Evolutionary conservation across 1,284 basidiomycete genomes (phyloP).

Genomic region (Mixia osmundae): DNA sequence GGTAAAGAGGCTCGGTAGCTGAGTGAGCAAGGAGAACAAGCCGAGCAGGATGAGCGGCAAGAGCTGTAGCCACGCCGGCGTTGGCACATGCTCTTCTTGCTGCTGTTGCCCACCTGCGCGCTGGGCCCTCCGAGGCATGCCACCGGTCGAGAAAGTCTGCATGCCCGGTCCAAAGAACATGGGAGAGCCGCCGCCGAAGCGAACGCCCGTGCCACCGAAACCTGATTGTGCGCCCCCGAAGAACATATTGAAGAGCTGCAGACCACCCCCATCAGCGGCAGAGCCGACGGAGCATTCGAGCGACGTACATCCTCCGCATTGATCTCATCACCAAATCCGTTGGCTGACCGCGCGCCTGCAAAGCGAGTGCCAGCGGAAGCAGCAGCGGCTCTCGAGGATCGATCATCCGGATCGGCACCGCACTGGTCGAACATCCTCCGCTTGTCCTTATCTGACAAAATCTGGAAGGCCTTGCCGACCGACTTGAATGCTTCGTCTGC

Average conservation of each 20-base stretch:
- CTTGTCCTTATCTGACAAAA: slow-evolving; percentile 48
- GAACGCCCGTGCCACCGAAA: slow-evolving; percentile 24
- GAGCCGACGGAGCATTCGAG: too few relatives aligned
- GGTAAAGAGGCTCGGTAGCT: slow-evolving; percentile 48
- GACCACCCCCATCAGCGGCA: too few relatives aligned
- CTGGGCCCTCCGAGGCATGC: slow-evolving; percentile 21
- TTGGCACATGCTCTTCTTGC: slow-evolving; percentile 23
- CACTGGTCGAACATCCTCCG: slow-evolving; percentile 66
- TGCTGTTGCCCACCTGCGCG: slow-evolving; percentile 20
- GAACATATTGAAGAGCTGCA: slow-evolving; percentile 98
- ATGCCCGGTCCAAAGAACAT: slow-evolving; percentile 28
- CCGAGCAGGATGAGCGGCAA: slow-evolving; percentile 67
- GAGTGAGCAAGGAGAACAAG: slow-evolving; percentile 58
- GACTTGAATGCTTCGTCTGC: slow-evolving; percentile 98
- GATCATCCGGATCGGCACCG: slow-evolving; percentile 64
- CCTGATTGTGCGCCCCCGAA: slow-evolving; percentile 42
- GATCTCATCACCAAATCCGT: slow-evolving; percentile 49
- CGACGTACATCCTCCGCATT: slow-evolving; percentile 90
- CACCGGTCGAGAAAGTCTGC: slow-evolving; percentile 25
- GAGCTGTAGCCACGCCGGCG: slow-evolving; percentile 51
- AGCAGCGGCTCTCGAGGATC: slow-evolving; percentile 24
- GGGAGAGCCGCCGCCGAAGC: slow-evolving; percentile 36
- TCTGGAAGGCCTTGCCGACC: slow-evolving; percentile 49
- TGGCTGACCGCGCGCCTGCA: slow-evolving; percentile 22
- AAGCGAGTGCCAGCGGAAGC: slow-evolving; percentile 23